Base-by-base conservation (phyloP, 768 basidiomycete species). In the Termitomyces sp. region DNA sequence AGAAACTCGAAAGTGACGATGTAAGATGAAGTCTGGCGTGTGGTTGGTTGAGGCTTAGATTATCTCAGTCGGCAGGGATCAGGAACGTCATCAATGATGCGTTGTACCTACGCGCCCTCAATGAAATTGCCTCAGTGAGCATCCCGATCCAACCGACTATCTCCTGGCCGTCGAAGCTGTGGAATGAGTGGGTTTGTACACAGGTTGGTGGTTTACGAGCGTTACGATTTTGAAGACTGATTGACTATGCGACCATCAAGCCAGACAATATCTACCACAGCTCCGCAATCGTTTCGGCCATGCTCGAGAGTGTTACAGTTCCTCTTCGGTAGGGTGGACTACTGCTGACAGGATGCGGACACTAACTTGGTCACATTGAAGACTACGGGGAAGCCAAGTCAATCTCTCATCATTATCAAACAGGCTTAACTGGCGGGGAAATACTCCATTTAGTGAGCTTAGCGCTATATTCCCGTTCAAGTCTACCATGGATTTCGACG, bases 61-160 rank as follows among this genome's bases (percentile, higher is more conserved):
- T 51, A 27, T 54, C 43, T 40, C 57, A 82, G 80, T 64, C 65
- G 22, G 67, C 62, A 39, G 70, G 72, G 30, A 73, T 72, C 26
- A 77, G 72, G 62, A 78, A 73, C 60, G 69, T 81, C 16, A 61
- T 91, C 57, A 88, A 87, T 49, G 89, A 91, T 62, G 82, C 83
- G 3, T 72, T 88, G 20, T 83, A 79, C 70, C 69, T 87, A 45
- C 80, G 78, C 62, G 69, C 74, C 49, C 71, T 83, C 32, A 68
- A 74, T 57, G 84, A 85, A 52, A 64, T 81, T 36, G 77, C 79
- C 3, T 76, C 81, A 20, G 67, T 84, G 62, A 76, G 69, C 47
- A 65, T 86, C 58, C 86, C 86, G 18, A 74, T 87, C 52, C 72
- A 78, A 60, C 61, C 74, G 44, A 76, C 82, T 27, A 53, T 65